phyloP scores from a whole-genome alignment of 305 asterid species.

The Fraxinus xanthoxyloides region DNA sequence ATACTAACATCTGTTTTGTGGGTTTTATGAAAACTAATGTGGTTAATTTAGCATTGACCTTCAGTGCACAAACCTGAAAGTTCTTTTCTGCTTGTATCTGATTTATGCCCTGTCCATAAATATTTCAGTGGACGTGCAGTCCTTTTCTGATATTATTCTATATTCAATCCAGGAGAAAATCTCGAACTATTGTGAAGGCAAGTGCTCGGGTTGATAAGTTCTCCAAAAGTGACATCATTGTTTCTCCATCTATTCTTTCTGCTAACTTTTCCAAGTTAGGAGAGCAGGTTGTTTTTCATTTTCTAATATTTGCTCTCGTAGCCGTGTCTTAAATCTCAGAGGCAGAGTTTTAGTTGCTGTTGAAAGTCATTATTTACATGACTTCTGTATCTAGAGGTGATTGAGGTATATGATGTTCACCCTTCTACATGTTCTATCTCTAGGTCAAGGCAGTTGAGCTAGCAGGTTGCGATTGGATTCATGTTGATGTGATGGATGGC shows the following conservation, averaged over 20 bases:
- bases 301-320: background rate
- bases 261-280: constrained; percentile 93
- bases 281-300: constrained; percentile 69
- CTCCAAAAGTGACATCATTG: constrained; percentile 86
- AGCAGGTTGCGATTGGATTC: constrained; percentile 99
- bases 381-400: constrained; percentile 2
- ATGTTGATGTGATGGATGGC: constrained; percentile 99
- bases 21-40: background rate
- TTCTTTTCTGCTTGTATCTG: background rate
- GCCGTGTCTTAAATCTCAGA: background rate
- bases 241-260: constrained; percentile 97
- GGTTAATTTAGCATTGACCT: background rate
- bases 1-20: background rate
- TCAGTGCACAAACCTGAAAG: background rate
- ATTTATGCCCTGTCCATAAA: background rate
- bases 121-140: constrained; percentile 5
- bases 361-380: constrained; percentile 7
- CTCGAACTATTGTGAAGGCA: constrained; percentile 68
- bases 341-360: background rate
- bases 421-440: constrained; percentile 21
- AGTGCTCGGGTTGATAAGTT: constrained; percentile 86
- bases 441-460: constrained; percentile 95
- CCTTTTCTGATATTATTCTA: constrained; percentile 20
- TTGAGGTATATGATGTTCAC: background rate
- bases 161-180: constrained; percentile 58